These are phyloP conservation scores for Citrus sp. DNA, from an alignment of 345 rosid species.

Conservation along the genomic window DNA sequence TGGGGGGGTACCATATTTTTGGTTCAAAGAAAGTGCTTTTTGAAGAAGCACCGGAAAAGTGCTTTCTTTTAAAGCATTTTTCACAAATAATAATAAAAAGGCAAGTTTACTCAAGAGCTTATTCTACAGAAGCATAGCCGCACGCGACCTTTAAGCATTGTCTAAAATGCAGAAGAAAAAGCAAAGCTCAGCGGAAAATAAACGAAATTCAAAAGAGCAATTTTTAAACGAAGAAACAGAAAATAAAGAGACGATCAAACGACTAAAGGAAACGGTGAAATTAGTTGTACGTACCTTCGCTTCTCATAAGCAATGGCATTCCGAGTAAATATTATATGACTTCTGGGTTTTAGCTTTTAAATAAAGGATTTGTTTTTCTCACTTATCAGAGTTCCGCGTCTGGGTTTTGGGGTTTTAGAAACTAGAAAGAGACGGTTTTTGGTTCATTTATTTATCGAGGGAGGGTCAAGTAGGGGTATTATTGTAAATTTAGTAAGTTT, in stretches of 20 bases:
- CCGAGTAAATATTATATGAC: neutral
- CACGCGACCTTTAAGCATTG: neutral
- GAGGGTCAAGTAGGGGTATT: conserved; percentile 6
- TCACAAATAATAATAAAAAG: neutral
- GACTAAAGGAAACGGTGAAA: neutral
- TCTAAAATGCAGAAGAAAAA: neutral
- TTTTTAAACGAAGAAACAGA: neutral
- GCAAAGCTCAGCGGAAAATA: neutral
- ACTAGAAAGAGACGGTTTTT: neutral
- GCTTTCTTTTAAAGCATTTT: neutral
- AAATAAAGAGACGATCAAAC: neutral
- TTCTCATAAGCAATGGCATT: conserved; percentile 3
- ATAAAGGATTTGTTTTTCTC: neutral
- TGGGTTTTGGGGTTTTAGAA: neutral
- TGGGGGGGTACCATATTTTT: no score
- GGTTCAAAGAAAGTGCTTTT: neutral
- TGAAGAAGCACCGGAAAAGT: neutral
- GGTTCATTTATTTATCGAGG: neutral
- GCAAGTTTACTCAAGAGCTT: neutral
- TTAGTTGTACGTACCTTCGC: neutral
- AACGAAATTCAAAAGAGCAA: neutral
- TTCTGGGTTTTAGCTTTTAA: neutral
- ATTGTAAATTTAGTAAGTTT: neutral
- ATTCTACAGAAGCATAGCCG: neutral
- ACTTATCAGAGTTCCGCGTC: neutral